Percentiles rank a stretch among this genome's conserved stretches.
Conservation (phyloP, 257 asterid genomes). For the Scutellaria minor region DNA sequence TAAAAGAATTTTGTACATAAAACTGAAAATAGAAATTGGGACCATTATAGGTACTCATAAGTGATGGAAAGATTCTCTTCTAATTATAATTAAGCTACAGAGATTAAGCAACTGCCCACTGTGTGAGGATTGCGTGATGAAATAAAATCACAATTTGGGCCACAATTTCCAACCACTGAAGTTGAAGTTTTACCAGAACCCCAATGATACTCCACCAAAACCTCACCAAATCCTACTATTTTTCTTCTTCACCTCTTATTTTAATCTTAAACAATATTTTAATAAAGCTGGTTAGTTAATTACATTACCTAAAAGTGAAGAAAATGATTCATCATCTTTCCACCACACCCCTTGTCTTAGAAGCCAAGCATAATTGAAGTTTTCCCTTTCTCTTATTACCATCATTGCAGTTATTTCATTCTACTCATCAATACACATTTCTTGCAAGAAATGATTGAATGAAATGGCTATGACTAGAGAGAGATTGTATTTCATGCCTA, state of each 20-base stretch:
- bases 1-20: not conserved
- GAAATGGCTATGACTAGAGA: not conserved
- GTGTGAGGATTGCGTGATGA: not conserved
- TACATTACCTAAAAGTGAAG: conserved; percentile 28
- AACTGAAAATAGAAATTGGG: not conserved
- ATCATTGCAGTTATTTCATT: conserved; percentile 26
- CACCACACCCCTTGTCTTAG: conserved; percentile 46
- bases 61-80: not conserved
- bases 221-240: conserved; percentile 33
- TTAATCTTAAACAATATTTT: not conserved
- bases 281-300: conserved; percentile 18
- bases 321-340: conserved; percentile 43
- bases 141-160: conserved; percentile 13
- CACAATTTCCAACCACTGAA: conserved; percentile 38
- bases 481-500: not conserved
- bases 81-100: conserved; percentile 11
- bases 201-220: conserved; percentile 36
- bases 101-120: not conserved
- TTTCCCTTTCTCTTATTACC: conserved; percentile 15
- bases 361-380: conserved; percentile 46
- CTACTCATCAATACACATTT: conserved; percentile 9
- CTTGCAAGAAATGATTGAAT: conserved; percentile 26
- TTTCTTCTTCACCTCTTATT: not conserved
- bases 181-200: conserved; percentile 44
- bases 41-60: not conserved